Evolutionary conservation across 1,284 basidiomycete species (phyloP), one percentile per base, ranked within the genome.

Genomic region (Malassezia obtusa): DNA sequence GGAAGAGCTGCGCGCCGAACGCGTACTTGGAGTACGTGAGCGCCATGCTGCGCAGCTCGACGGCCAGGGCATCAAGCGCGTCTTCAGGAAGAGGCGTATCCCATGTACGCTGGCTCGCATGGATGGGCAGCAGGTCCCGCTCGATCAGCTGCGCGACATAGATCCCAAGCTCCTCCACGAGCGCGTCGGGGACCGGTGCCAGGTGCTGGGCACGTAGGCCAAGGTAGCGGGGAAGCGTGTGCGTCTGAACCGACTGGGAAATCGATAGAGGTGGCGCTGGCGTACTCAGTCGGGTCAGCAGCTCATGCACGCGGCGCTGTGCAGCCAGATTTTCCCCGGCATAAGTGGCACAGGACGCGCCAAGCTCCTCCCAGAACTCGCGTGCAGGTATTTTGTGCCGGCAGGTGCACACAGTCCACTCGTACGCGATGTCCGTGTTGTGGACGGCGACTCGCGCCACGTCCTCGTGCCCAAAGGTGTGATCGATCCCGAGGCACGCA

Each of bases 341-440:
- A 10, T 21, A 9, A 14, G 15, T 12, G 17, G 38, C 38, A 15
- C 48, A 32, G 9, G 37, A 36, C 3, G 35, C 45, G 44, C 45
- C 51, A 12, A 52, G 37, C 45, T 45, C 30, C 31, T 52, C 50
- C 45, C 45, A 53, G 40, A 43, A 43, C 5, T 15, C 14, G 26
- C 15, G 38, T 10, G 38, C 17, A 6, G 28, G 30, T 17, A 15
- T 11, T 12, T 9, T 3, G 6, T 43, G 15, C 9, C 12, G 9
- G 19, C 36, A 28, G 21, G 45, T 15, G 39, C 50, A 52, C 8
- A 39, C 15, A 8, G 36, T 22, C 37, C 45, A 40, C 36, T 40
- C 37, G 33, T 38, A 38, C 28, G 50, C 50, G 14, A 41, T 15
- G 22, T 36, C 19, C 26, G 38, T 24, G 24, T 47, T 38, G 30